Conservation (phyloP, 768 basidiomycete genomes). For the Coprinopsis marcescibilis region DNA sequence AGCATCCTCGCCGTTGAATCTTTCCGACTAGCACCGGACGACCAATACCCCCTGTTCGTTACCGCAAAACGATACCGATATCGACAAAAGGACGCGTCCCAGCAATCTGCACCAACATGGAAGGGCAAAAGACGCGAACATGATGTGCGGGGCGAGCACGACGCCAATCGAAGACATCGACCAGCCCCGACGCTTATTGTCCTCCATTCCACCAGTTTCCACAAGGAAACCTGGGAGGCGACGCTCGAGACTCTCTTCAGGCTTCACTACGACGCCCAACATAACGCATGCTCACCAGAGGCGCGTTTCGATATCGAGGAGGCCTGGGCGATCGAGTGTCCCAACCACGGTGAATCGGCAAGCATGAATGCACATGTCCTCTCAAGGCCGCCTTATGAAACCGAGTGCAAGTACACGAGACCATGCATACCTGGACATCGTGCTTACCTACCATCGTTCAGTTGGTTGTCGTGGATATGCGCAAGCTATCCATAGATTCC, state of each 20-base stretch:
- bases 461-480: constrained; percentile 66
- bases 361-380: constrained; percentile 45
- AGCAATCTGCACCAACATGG: not conserved
- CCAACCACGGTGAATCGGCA: constrained; percentile 65
- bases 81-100: not conserved
- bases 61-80: not conserved
- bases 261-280: constrained; percentile 3
- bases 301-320: constrained; percentile 37
- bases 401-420: constrained; percentile 36
- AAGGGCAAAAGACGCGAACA: not conserved
- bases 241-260: constrained; percentile 44
- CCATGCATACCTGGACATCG: not conserved
- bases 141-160: too few species aligned
- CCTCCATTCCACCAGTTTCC: constrained; percentile 69
- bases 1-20: too few species aligned
- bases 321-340: constrained; percentile 68
- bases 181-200: constrained; percentile 41
- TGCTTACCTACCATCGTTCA: constrained; percentile 17
- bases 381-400: constrained; percentile 35
- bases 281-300: constrained; percentile 6
- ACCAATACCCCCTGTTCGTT: not conserved
- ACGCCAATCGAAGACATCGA: not conserved
- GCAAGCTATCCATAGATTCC: constrained; percentile 50
- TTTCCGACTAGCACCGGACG: not conserved
- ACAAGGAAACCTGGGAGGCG: constrained; percentile 72